These are phyloP conservation scores for Volvox reticuliferus DNA, from an alignment of 139 green algal species.

Conservation along the genomic window DNA sequence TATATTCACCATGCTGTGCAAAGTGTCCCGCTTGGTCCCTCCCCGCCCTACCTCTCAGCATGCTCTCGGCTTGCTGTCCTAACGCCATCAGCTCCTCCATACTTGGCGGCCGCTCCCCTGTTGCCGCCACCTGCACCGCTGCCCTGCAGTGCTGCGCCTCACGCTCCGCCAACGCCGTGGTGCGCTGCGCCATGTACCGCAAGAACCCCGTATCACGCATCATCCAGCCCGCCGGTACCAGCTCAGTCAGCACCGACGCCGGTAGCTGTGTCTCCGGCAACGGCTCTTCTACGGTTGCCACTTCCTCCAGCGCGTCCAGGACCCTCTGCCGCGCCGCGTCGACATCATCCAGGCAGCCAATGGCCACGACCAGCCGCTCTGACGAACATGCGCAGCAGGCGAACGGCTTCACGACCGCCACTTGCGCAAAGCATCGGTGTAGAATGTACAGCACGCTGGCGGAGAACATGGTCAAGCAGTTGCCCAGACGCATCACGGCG, in stretches of 20 bases:
- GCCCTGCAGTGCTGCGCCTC: neutral
- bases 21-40: too few relatives aligned
- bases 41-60: neutral
- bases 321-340: neutral
- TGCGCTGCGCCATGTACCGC: neutral
- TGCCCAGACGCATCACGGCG: constrained; percentile 57
- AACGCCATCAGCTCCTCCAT: neutral
- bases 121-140: neutral
- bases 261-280: neutral
- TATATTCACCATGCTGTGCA: too few relatives aligned
- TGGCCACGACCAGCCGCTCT: constrained; percentile 51
- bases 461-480: constrained; percentile 63
- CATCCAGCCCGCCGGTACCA: neutral
- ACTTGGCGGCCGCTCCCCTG: neutral
- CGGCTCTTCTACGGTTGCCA: neutral
- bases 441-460: constrained; percentile 65
- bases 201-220: neutral
- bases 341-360: constrained; percentile 38
- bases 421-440: constrained; percentile 56
- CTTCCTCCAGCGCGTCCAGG: neutral
- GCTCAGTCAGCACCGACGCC: neutral
- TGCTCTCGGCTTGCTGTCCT: neutral
- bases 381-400: constrained; percentile 45
- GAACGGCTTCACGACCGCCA: constrained; percentile 59
- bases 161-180: neutral